phyloP scores from a whole-genome alignment of 805 yeast species.

The Zygoascus tannicola region DNA sequence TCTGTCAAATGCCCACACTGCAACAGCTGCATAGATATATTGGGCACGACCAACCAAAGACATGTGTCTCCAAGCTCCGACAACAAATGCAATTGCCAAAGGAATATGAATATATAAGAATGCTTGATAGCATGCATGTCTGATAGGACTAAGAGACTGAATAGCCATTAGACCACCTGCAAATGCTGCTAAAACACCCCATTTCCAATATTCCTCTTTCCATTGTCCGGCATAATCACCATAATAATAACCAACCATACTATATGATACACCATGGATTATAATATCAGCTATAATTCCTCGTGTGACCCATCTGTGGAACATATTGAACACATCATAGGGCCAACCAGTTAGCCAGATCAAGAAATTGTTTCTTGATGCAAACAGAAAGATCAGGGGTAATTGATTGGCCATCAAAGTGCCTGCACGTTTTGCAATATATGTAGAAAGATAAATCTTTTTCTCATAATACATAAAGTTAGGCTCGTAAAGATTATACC shows the following conservation, averaged over 20 bases:
- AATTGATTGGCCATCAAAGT: constrained; percentile 39
- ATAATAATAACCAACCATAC: constrained; percentile 32
- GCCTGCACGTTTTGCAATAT: constrained; percentile 18
- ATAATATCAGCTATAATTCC: constrained; percentile 39
- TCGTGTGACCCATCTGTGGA: constrained; percentile 57
- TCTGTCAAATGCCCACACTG: constrained; percentile 65
- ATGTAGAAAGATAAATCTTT: constrained; percentile 15
- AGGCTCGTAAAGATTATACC: constrained; percentile 11
- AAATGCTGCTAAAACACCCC: constrained; percentile 39
- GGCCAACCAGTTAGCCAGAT: constrained; percentile 52
- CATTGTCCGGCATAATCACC: constrained; percentile 29
- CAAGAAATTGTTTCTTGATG: constrained; percentile 61
- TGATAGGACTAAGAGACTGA: constrained; percentile 42
- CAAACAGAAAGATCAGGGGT: constrained; percentile 43
- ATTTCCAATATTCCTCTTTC: constrained; percentile 13
- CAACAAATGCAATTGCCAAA: constrained; percentile 44
- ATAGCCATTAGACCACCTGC: constrained; percentile 36
- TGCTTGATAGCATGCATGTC: constrained; percentile 48
- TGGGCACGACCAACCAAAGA: constrained; percentile 8
- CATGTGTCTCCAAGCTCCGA: constrained; percentile 53
- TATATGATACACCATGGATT: constrained; percentile 48
- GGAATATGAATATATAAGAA: constrained; percentile 51
- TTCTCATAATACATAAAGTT: constrained; percentile 18
- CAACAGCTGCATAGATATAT: constrained; percentile 45
- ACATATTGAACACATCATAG: constrained; percentile 49